These are phyloP conservation scores for Thermothelomyces thermophilus DNA, from an alignment of 2,329 filamentous ascomycete species.

Conservation along the genomic window DNA sequence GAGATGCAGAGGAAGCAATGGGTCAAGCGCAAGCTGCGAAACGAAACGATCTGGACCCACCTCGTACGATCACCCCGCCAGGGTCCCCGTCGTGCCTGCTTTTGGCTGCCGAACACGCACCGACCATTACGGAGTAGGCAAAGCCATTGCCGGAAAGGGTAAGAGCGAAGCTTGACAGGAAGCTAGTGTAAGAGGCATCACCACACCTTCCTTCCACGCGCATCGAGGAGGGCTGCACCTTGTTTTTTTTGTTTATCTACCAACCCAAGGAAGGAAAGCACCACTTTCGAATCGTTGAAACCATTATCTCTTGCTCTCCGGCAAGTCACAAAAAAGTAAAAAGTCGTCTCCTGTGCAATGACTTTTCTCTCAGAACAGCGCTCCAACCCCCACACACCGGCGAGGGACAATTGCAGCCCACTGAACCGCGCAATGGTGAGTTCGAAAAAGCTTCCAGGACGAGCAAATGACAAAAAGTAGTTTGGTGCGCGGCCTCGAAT, in stretches of 20 bases:
- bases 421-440: too few species aligned
- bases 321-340: too few species aligned
- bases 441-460: neutral
- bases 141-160: constrained; percentile 3
- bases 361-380: neutral
- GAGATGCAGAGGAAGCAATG: neutral
- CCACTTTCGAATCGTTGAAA: too few species aligned
- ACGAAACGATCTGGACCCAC: constrained; percentile 15
- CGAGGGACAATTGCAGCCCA: neutral
- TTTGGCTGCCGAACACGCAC: constrained; percentile 4
- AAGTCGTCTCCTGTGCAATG: too few species aligned
- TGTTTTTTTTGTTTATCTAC: too few species aligned
- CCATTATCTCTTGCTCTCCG: too few species aligned
- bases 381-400: neutral
- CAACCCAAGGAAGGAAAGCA: too few species aligned
- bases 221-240: too few species aligned
- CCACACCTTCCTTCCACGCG: neutral
- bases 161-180: constrained; percentile 10
- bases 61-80: constrained; percentile 5
- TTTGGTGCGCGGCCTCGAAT: too few species aligned
- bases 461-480: neutral
- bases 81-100: constrained; percentile 3
- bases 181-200: neutral
- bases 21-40: neutral
- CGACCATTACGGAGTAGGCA: constrained; percentile 5